These are phyloP conservation scores for Cucumis sativus DNA, from an alignment of 306 rosid genomes.

Conservation along the genomic window Cucumber_9930_V3 NC_026660.2:22061501-22062000, in stretches of 20 bases:
- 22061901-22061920: neutral
- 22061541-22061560: constrained; percentile 94
- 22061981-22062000: constrained; percentile 2
- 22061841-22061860: neutral
- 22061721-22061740: neutral
- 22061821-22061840: neutral
- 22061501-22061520: constrained; percentile 71
- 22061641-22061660: neutral
- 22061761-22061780: neutral
- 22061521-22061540: constrained; percentile 94
- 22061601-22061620: neutral
- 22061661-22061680: neutral
- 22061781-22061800: neutral
- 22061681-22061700: neutral
- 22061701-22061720: neutral
- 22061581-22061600: neutral
- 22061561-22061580: constrained; percentile 34
- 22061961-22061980: neutral
- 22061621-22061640: neutral
- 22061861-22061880: constrained; percentile 3
- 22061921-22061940: neutral
- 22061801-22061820: neutral
- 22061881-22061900: neutral
- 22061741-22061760: neutral
- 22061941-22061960: neutral